Base-by-base conservation (phyloP, 129 eudicot species). In the Flaveria brownii region DNA sequence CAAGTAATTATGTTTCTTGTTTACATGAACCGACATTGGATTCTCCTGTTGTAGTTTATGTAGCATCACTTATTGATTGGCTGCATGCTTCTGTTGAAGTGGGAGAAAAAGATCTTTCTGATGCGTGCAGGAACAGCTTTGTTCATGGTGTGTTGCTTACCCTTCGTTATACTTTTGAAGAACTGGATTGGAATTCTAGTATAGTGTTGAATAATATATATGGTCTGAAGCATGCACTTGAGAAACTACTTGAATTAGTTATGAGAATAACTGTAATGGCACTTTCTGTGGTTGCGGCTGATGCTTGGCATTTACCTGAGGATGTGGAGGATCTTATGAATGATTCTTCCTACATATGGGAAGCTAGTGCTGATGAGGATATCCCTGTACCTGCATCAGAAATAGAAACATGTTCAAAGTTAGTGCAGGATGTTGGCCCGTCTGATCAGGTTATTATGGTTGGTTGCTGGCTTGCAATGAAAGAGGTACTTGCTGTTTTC, bases 391-490 rank as follows among this genome's bases (percentile, higher is more conserved):
- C 74, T 68, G 49, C 36, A 9, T 68, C 76, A 6, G 89, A 82
- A 56, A 80, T 45, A 25, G 90, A 89, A 60, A 84, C 80, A 68
- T 85, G 54, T 64, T 28, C 82, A 14, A 71, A 82, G 41, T 23
- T 30, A 41, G 77, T 39, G 72, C 84, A 71, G 76, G 96, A 89
- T 75, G 89, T 63, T 23, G 84, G 96, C 68, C 90, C 93, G 14
- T 78, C 96, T 33, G 93, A 85, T 74, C 99, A 95, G 94, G 89
- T 86, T 87, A 92, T 95, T 6, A 95, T 95, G 99, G 99, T 95
- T 78, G 97, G 99, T 47, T 91, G 99, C 84, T 95, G 99, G 99
- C 97, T 95, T 41, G 97, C 99, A 14, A 95, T 95, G 99, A 95
- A 95, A 90, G 99, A 95, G 99, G 99, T 95, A 84, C 60, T 36